These are phyloP conservation scores for Penicillium cataractarum DNA, from an alignment of 495 filamentous ascomycete genomes.

Conservation along the genomic window DNA sequence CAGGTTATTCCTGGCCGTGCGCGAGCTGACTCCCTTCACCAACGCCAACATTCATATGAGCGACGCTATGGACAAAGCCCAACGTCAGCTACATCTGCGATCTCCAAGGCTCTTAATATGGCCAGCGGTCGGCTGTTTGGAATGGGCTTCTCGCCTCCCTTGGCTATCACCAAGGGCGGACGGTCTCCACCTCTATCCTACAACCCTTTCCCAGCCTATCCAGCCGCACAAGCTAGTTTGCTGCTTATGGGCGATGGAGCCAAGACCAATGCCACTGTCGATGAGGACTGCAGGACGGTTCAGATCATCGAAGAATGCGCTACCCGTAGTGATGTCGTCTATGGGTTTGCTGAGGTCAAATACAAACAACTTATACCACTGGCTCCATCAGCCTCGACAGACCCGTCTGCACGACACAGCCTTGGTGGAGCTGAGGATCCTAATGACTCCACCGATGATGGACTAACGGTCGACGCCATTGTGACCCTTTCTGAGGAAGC, in stretches of 20 bases:
- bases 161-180: slow-evolving; percentile 66
- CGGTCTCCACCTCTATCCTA: slow-evolving; percentile 78
- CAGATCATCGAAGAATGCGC: slow-evolving; percentile 88
- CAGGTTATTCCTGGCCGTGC: slow-evolving; percentile 66
- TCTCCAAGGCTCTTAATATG: slow-evolving; percentile 93
- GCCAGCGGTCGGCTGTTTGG: slow-evolving; percentile 85
- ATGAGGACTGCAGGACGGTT: slow-evolving; percentile 80
- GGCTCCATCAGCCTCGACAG: slow-evolving; percentile 68
- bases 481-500: slow-evolving; percentile 92
- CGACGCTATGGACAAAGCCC: slow-evolving; percentile 75
- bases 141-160: slow-evolving; percentile 69
- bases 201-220: slow-evolving; percentile 82
- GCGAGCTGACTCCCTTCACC: slow-evolving; percentile 65
- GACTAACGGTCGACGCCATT: slow-evolving; percentile 80
- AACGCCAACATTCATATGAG: slow-evolving; percentile 75
- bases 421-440: slow-evolving; percentile 41
- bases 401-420: slow-evolving; percentile 40
- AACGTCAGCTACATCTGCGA: slow-evolving; percentile 80
- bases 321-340: slow-evolving; percentile 91
- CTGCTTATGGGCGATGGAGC: slow-evolving; percentile 68
- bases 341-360: slow-evolving; percentile 96
- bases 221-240: slow-evolving; percentile 61
- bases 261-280: slow-evolving; percentile 59
- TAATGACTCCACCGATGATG: slow-evolving; percentile 39
- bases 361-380: slow-evolving; percentile 93